A percentile compares a stretch with the other conserved stretches of the same genome.
Evolutionary conservation across 768 basidiomycete genomes (phyloP).

Genomic region (Tephrocybe sp.): DNA sequence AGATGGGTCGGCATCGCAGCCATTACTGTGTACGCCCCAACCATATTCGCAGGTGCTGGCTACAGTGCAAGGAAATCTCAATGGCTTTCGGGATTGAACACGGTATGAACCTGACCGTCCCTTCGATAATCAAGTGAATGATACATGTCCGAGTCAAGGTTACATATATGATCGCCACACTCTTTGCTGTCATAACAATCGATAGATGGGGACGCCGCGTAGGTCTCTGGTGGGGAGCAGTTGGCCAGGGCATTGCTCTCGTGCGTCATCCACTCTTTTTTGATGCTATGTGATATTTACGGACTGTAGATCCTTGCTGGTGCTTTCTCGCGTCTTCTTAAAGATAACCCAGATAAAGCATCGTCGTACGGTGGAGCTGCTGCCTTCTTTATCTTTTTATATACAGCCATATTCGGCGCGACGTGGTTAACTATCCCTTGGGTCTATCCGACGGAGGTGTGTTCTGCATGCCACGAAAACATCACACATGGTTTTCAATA

Average conservation of each 20-base stretch:
- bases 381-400: constrained; percentile 43
- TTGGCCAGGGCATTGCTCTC: constrained; percentile 36
- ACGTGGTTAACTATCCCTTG: constrained; percentile 48
- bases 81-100: constrained; percentile 45
- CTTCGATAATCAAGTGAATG: too few relatives aligned
- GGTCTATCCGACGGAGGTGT: constrained; percentile 33
- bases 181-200: constrained; percentile 41
- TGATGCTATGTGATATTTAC: too few relatives aligned
- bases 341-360: constrained; percentile 39
- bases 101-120: constrained; percentile 23
- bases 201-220: constrained; percentile 44
- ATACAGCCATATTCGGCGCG: constrained; percentile 43
- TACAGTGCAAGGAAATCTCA: constrained; percentile 42
- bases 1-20: constrained; percentile 48
- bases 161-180: constrained; percentile 41
- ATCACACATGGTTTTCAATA: too few relatives aligned
- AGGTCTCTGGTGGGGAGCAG: constrained; percentile 46
- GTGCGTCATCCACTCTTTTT: constrained; percentile 13
- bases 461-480: too few relatives aligned
- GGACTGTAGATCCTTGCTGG: too few relatives aligned
- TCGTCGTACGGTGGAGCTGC: constrained; percentile 40
- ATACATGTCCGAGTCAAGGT: constrained; percentile 23
- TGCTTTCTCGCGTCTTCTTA: constrained; percentile 6
- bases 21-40: constrained; percentile 45
- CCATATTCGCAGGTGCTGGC: constrained; percentile 43